phyloP scores from a whole-genome alignment of 495 filamentous ascomycete species.

The Aspergillus ostianus region DNA sequence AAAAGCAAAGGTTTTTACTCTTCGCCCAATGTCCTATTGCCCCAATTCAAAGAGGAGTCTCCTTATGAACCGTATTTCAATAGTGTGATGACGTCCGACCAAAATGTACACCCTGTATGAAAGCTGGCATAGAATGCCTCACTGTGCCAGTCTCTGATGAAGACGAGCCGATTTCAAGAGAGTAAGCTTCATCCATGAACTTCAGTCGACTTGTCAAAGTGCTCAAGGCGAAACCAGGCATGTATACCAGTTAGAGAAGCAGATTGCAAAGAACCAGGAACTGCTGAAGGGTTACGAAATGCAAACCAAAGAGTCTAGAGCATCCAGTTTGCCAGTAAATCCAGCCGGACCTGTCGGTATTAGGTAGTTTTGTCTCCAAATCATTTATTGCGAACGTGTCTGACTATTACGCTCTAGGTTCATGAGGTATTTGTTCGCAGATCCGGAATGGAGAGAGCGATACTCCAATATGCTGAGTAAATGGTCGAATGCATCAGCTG shows the following conservation, averaged over 20 bases:
- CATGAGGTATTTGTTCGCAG: slow-evolving; percentile 27
- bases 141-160: slow-evolving; percentile 20
- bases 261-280: neutral
- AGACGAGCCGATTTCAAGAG: slow-evolving; percentile 17
- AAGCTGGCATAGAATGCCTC: slow-evolving; percentile 22
- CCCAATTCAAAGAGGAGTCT: neutral
- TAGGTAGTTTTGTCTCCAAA: too few species aligned
- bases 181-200: slow-evolving; percentile 9
- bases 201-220: too few species aligned
- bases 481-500: slow-evolving; percentile 18
- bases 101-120: slow-evolving; percentile 23
- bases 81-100: slow-evolving; percentile 31
- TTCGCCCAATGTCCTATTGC: neutral
- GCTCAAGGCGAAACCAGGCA: slow-evolving; percentile 12
- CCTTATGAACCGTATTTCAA: neutral
- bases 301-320: too few species aligned
- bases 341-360: too few species aligned
- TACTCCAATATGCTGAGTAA: slow-evolving; percentile 25
- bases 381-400: too few species aligned
- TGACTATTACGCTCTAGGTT: slow-evolving; percentile 15
- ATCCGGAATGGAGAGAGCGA: slow-evolving; percentile 26
- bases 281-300: too few species aligned
- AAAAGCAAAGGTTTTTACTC: slow-evolving; percentile 23
- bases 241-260: slow-evolving; percentile 25
- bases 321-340: too few species aligned